Conservation (phyloP, 164 flowering plant species). For the Stephania japonica region DNA sequence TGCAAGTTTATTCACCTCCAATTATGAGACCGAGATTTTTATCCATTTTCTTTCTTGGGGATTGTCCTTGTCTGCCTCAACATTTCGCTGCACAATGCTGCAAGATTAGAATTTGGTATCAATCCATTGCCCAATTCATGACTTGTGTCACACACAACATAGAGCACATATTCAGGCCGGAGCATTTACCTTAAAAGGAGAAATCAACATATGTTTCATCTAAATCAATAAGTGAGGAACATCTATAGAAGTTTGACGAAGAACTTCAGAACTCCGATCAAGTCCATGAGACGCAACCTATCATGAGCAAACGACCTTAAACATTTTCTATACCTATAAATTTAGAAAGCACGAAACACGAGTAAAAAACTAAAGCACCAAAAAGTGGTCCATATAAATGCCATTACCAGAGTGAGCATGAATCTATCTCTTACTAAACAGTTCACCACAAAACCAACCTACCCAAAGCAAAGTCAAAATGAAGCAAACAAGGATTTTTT, state of each 20-base stretch:
- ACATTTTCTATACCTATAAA: neutral
- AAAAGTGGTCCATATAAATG: neutral
- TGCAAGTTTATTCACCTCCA: neutral
- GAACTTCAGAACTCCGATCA: slow-evolving; percentile 81
- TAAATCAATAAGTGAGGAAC: slow-evolving; percentile 36
- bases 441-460: neutral
- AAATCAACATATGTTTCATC: slow-evolving; percentile 2
- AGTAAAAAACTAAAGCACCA: neutral
- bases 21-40: neutral
- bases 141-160: neutral
- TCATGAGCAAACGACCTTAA: slow-evolving; percentile 1
- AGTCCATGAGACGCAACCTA: slow-evolving; percentile 97
- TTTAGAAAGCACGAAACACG: neutral
- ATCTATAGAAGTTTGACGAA: slow-evolving; percentile 66
- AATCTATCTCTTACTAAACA: neutral
- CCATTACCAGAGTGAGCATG: neutral
- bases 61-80: neutral
- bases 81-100: neutral
- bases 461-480: neutral
- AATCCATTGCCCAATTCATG: neutral
- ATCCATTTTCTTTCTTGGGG: neutral
- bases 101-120: neutral
- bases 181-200: slow-evolving; percentile 10
- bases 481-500: neutral
- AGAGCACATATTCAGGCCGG: neutral